Evolutionary conservation across 345 rosid genomes (phyloP), one percentile per base, ranked within the genome.

Genomic region (Corchorus capsularis): DNA sequence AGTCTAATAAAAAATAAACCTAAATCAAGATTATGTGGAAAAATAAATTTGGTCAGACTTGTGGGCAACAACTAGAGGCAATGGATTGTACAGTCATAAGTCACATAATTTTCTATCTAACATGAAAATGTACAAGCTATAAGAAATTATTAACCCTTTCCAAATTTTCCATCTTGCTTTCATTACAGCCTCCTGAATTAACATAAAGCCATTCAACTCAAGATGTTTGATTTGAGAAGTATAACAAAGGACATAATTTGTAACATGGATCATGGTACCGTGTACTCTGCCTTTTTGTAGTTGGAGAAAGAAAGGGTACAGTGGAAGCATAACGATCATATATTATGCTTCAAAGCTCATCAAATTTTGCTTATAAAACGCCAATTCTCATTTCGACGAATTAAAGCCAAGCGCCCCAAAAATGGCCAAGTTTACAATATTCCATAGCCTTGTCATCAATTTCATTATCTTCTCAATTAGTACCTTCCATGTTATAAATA

Each of bases 391-490:
- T 35, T 56, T 37, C 35, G 61, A 54, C 2, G 53, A 41, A 20
- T 45, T 1, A 39, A 47, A 16, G 10, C 6, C 9, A 17, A 11
- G 12, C n/a, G n/a, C n/a, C 4, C 39, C 6, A 15, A 50, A 27
- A 62, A 83, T 79, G 80, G 69, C 72, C 16, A 22, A 74, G 50
- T 62, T 68, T 15, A 1, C 50, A 63, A 61, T 35, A 6, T 3
- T 39, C 43, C 6, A 39, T 13, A 59, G 6, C 72, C 46, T 62
- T 77, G 65, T 75, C 69, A 52, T 79, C 32, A 27, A 47, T 22
- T 64, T 62, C 57, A 19, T 59, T 45, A 9, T 78, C 56, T 73
- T 82, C 71, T 74, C 82, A 16, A n/a, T 6, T 39, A 39, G 43
- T 27, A 27, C 52, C 7, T 35, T 79, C 37, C 70, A 43, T 41